phyloP scores from a whole-genome alignment of 768 basidiomycete species.

The Trametes sanguinea region DNA sequence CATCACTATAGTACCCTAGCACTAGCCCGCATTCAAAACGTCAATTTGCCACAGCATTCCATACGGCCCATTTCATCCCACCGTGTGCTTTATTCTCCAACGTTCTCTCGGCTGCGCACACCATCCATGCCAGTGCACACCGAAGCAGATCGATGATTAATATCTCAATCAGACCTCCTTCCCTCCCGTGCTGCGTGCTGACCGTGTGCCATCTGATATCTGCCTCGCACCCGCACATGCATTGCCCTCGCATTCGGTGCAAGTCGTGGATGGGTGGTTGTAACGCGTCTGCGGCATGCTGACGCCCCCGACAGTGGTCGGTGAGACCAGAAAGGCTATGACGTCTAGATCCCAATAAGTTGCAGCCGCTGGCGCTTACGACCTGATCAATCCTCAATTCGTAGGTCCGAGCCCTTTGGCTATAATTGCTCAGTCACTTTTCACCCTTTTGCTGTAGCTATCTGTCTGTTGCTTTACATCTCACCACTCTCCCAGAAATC shows the following conservation, averaged over 20 bases:
- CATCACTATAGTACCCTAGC: neutral
- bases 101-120: neutral
- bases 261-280: neutral
- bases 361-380: neutral
- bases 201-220: slow-evolving; percentile 18
- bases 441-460: too few relatives aligned
- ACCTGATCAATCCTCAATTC: too few relatives aligned
- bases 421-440: too few relatives aligned
- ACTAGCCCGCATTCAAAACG: neutral
- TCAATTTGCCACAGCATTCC: too few relatives aligned
- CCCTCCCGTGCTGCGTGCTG: slow-evolving; percentile 10
- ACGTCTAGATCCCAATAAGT: neutral
- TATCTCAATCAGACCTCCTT: neutral
- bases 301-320: neutral
- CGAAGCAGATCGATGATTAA: neutral
- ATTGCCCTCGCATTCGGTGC: neutral
- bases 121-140: neutral
- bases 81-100: neutral
- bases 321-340: slow-evolving; percentile 1
- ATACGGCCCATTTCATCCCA: too few relatives aligned
- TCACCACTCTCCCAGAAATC: too few relatives aligned
- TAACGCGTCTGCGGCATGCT: neutral
- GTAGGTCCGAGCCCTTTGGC: too few relatives aligned
- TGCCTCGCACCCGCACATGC: neutral
- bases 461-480: too few relatives aligned